phyloP scores from a whole-genome alignment of 129 eudicot species.

The Helianthus tuberosus region DNA sequence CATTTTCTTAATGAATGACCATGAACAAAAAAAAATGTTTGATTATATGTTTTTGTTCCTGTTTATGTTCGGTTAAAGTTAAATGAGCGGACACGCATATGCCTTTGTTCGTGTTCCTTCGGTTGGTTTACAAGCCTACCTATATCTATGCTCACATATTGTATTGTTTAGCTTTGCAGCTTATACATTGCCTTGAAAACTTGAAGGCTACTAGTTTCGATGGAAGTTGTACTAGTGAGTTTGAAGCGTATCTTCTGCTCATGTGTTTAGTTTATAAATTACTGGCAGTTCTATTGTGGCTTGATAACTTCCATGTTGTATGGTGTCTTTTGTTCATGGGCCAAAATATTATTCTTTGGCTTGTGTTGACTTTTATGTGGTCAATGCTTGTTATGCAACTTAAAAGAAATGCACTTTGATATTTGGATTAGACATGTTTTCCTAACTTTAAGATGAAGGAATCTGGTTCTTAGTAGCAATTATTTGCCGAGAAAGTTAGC shows the following conservation, averaged over 20 bases:
- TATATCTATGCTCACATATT: background rate
- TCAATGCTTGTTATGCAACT: constrained; percentile 18
- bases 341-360: constrained; percentile 1
- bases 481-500: constrained; percentile 14
- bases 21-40: no score
- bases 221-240: constrained; percentile 36
- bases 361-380: constrained; percentile 32
- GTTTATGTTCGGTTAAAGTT: no score
- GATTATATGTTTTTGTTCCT: no score
- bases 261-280: constrained; percentile 37
- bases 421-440: constrained; percentile 23
- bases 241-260: constrained; percentile 30
- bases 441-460: constrained; percentile 18
- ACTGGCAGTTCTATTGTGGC: constrained; percentile 28
- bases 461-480: constrained; percentile 36
- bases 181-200: constrained; percentile 80
- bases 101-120: no score
- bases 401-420: constrained; percentile 15
- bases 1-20: no score
- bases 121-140: no score
- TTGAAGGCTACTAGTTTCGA: constrained; percentile 1
- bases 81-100: no score
- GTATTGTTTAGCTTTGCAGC: constrained; percentile 49
- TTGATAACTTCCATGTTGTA: constrained; percentile 24
- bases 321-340: constrained; percentile 29